Conservation (phyloP, 306 rosid species). For the Glycine tomentella region DNA sequence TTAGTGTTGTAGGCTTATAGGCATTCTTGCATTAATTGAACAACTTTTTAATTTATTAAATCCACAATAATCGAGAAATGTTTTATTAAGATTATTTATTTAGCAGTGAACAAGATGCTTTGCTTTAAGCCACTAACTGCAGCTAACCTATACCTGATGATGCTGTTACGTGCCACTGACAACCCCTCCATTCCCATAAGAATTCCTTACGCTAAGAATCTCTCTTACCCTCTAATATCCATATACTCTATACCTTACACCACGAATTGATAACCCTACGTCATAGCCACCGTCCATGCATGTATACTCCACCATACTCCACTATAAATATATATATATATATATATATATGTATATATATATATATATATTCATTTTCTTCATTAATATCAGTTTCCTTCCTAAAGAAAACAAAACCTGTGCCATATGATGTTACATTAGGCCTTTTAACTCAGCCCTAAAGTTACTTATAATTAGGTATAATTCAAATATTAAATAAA, state of each 20-base stretch:
- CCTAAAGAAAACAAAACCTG: background rate
- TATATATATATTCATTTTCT: background rate
- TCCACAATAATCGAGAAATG: constrained; percentile 5
- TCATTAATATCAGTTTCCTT: constrained; percentile 2
- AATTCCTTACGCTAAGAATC: constrained; percentile 77
- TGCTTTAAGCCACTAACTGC: constrained; percentile 59
- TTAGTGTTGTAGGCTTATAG: background rate
- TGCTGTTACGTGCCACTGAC: constrained; percentile 71
- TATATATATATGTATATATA: no score
- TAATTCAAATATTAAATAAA: background rate
- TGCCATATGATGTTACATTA: background rate
- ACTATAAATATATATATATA: no score
- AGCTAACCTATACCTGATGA: constrained; percentile 43
- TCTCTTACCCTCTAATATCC: constrained; percentile 46
- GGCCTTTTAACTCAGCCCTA: background rate
- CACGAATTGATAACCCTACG: constrained; percentile 44
- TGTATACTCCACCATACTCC: constrained; percentile 45
- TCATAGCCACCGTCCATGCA: constrained; percentile 53
- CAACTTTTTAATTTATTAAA: background rate
- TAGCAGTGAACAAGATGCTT: constrained; percentile 54
- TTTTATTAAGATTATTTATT: constrained; percentile 4
- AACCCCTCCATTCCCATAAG: constrained; percentile 47
- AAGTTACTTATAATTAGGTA: background rate
- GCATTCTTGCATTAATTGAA: background rate
- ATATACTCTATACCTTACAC: constrained; percentile 57